Base-by-base conservation (phyloP, 345 rosid genomes). In the Salix dunnii region DNA sequence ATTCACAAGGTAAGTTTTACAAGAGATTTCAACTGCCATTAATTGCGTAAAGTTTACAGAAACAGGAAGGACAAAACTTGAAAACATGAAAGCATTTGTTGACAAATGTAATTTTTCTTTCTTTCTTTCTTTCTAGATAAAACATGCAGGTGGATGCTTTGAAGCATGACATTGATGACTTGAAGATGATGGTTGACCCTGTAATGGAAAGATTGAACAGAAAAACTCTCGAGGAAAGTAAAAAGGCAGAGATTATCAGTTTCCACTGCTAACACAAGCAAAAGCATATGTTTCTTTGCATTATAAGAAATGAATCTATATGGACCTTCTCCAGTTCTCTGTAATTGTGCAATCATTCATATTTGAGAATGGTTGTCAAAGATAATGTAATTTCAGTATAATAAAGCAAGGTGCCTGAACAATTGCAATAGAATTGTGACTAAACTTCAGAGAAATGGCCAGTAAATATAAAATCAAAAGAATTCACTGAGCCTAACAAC, bases 121-220 rank as follows among this genome's bases (percentile, higher is more conserved):
- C n/a, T 11, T 23, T 23, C 23, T 17, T 25, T 28, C 40, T 46
- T 10, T 10, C 14, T 38, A 7, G 6, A 4, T 33, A 14, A 53
- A 55, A n/a, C 21, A 8, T 23, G 21, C 28, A 94, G 97, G 88
- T 92, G 27, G 90, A 86, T 42, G 85, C 68, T 63, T 69, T 87
- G 70, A 82, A 82, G 82, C 83, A 89, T 35, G 96, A 91, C 77
- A 6, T 88, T 38, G 84, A 81, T 68, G 86, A 86, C 46, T 72
- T 94, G 87, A 91, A 87, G 84, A 81, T 73, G 43, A 76, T 90
- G 82, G 86, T 87, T 40, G 88, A 88, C 67, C 89, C 96, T 33
- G 76, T 83, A 8, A 74, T 88, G 0, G 78, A 74, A 86, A 83
- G 84, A 79, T 77, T 20, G 64, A 58, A 7, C 72, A 74, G 66